These are phyloP conservation scores for Ophiostoma ulmi DNA, from an alignment of 2,329 filamentous ascomycete species.

Conservation along the genomic window DNA sequence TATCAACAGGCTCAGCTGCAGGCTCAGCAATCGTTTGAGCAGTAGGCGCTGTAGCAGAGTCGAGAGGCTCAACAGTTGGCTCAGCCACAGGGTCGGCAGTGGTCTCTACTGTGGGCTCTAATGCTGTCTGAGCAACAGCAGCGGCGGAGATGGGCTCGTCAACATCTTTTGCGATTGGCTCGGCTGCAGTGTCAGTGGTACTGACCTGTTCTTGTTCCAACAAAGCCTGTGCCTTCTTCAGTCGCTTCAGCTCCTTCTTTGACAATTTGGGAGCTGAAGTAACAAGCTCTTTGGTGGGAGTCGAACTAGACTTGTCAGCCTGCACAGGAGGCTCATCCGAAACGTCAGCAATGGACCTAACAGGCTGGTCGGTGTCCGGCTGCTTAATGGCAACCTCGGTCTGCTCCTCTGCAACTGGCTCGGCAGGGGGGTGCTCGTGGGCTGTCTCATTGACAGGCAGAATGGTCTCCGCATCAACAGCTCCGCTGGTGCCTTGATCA, in stretches of 20 bases:
- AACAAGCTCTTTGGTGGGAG: neutral
- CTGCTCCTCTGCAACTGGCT: neutral
- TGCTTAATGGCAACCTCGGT: neutral
- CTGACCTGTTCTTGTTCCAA: neutral
- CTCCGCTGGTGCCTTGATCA: neutral
- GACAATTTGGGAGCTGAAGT: neutral
- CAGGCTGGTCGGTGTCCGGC: neutral
- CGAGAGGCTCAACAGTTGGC: neutral
- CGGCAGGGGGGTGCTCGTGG: neutral
- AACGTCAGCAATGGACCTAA: neutral
- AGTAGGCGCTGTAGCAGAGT: neutral
- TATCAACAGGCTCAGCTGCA: neutral
- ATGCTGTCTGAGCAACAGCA: neutral
- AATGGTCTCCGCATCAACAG: neutral
- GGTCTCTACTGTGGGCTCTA: neutral
- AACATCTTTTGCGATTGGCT: neutral
- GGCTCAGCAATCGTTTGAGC: neutral
- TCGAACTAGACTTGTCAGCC: neutral
- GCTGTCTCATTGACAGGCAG: neutral
- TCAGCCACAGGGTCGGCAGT: neutral
- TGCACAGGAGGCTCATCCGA: neutral
- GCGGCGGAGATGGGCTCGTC: neutral
- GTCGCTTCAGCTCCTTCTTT: slow-evolving; percentile 4
- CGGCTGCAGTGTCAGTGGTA: neutral
- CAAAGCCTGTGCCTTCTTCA: slow-evolving; percentile 7